Evolutionary conservation across 2,329 filamentous ascomycete genomes (phyloP), one percentile per base, ranked within the genome.

Genomic region (Nemania diffusa): DNA sequence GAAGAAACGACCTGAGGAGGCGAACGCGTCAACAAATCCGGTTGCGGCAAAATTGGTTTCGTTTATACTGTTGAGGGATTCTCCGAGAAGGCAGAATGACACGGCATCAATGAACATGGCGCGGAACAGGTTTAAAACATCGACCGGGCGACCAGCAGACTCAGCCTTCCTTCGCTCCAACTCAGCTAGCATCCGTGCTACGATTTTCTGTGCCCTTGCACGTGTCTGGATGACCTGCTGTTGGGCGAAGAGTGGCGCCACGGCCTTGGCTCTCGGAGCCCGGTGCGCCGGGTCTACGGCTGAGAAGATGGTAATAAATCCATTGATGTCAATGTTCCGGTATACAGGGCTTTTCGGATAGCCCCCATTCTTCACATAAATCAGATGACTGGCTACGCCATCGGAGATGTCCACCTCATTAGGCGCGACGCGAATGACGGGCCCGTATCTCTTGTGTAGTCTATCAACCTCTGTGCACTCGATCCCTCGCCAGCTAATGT

Each of bases 341-440:
- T 57, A 57, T 11, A 42, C 20, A 3, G 53, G 53, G 24, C 22
- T 57, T 44, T 57, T 57, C 5, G 11, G 17, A 20, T 37, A 57
- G 7, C 53, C 53, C 2, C 53, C 53, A n/a, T 44, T 44, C 53
- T 57, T 57, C 5, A 57, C 37, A n/a, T 57, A 57, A 17, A 57
- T 57, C 5, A n/a, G 0, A 44, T 13, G 37, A 17, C 37, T 22
- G 13, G 37, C 34, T 11, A 1, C 9, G 13, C 53, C 53, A 24
- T 57, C 53, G 1, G 53, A 57, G 20, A 57, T 57, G 15, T 57
- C 53, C 22, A 57, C 24, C 8, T 57, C 34, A 20, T 57, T 57
- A 4, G 53, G 53, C 2, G 53, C 53, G 24, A 57, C 37, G 22
- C 53, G 53, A 44, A 57, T 11, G 15, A 57, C 53, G 20, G 53